These are phyloP conservation scores for Ammopiptanthus mongolicus DNA, from an alignment of 306 rosid species.

Conservation along the genomic window DNA sequence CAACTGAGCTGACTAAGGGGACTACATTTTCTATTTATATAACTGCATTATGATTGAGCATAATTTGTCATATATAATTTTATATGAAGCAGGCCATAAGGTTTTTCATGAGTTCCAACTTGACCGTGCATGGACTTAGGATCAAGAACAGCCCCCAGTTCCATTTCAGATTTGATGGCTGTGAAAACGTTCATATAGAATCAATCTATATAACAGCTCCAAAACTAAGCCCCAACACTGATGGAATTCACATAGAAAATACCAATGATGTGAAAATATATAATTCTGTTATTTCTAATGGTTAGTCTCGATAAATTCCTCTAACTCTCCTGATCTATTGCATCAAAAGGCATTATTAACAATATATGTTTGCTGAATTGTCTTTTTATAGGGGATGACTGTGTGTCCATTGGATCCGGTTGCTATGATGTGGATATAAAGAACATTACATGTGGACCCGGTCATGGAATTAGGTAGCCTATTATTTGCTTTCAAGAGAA, in stretches of 20 bases:
- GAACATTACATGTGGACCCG: slow-evolving; percentile 88
- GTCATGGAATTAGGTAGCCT: slow-evolving; percentile 88
- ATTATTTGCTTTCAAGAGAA: not conserved
- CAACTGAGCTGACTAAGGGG: no score
- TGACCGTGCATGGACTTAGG: slow-evolving; percentile 66
- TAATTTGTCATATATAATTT: not conserved
- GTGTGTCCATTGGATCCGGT: slow-evolving; percentile 90
- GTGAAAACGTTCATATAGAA: slow-evolving; percentile 58
- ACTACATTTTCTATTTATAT: not conserved
- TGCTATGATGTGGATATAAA: slow-evolving; percentile 67
- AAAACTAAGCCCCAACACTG: slow-evolving; percentile 80
- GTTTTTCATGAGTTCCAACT: slow-evolving; percentile 86
- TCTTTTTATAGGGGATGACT: slow-evolving; percentile 73
- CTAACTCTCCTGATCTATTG: not conserved
- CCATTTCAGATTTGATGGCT: slow-evolving; percentile 77
- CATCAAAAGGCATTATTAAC: not conserved
- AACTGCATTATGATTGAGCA: not conserved
- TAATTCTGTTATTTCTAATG: slow-evolving; percentile 72
- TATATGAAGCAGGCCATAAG: slow-evolving; percentile 64
- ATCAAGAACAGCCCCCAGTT: slow-evolving; percentile 82
- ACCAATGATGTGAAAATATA: slow-evolving; percentile 65
- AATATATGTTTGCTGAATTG: not conserved
- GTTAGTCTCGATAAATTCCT: slow-evolving; percentile 31
- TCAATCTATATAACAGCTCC: slow-evolving; percentile 76
- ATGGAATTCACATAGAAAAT: slow-evolving; percentile 93